Conservation (phyloP, 441 rosid genomes). For the Omphalea diandra region DNA sequence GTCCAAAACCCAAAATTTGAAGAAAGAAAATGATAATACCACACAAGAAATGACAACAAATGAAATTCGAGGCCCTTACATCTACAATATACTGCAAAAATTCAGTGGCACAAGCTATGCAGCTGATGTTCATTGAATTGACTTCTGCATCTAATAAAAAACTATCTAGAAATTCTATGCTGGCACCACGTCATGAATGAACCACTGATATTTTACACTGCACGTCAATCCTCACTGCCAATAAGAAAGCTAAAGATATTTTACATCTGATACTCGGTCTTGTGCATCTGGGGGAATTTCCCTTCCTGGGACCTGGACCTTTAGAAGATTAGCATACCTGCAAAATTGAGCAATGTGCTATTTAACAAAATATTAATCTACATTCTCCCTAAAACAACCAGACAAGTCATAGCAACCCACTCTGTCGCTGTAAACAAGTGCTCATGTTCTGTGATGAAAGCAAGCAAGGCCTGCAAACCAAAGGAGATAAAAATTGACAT, state of each 20-base stretch:
- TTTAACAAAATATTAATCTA: background rate
- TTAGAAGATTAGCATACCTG: conserved; percentile 68
- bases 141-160: conserved; percentile 12
- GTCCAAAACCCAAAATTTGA: background rate
- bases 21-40: background rate
- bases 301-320: conserved; percentile 78
- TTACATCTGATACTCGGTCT: conserved; percentile 53
- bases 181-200: background rate
- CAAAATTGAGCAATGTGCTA: conserved; percentile 4
- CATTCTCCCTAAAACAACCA: background rate
- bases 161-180: conserved; percentile 1
- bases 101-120: conserved; percentile 15
- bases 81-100: conserved; percentile 21
- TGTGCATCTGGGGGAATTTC: conserved; percentile 74
- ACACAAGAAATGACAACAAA: background rate
- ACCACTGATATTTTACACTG: background rate
- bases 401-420: conserved; percentile 44
- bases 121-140: conserved; percentile 4
- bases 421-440: conserved; percentile 66
- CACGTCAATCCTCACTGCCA: background rate
- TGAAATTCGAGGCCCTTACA: background rate
- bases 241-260: conserved; percentile 44
- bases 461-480: conserved; percentile 75
- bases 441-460: conserved; percentile 76
- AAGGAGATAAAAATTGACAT: conserved; percentile 6